A percentile compares a stretch with the other conserved stretches of the same genome.
Conservation (phyloP, 352 stramenopile genomes). For the Globisporangium barbulae region DNA sequence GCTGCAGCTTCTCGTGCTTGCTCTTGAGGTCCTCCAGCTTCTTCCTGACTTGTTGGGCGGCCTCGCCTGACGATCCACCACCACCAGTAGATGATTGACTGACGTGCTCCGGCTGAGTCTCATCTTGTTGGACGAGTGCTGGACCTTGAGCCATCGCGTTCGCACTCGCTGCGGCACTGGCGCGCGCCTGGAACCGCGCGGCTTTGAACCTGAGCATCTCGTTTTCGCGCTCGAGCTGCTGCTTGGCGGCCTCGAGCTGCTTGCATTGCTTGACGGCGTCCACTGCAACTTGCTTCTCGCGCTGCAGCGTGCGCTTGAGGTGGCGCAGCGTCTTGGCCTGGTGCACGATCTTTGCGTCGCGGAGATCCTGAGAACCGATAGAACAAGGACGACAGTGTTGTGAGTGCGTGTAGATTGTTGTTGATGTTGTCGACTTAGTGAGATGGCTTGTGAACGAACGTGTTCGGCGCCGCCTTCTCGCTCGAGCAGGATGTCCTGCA, state of each 20-base stretch:
- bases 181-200: slow-evolving; percentile 42
- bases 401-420: background rate
- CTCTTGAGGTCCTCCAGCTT: slow-evolving; percentile 60
- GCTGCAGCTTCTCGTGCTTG: slow-evolving; percentile 48
- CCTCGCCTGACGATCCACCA: slow-evolving; percentile 6
- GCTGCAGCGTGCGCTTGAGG: slow-evolving; percentile 54
- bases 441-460: slow-evolving; percentile 21
- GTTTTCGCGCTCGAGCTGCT: slow-evolving; percentile 50
- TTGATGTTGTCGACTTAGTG: background rate
- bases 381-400: background rate
- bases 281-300: slow-evolving; percentile 47
- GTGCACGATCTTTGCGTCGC: slow-evolving; percentile 76
- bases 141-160: background rate
- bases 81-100: background rate
- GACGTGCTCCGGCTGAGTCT: background rate
- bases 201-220: slow-evolving; percentile 62
- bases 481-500: slow-evolving; percentile 64
- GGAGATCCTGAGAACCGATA: slow-evolving; percentile 45
- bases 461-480: slow-evolving; percentile 51
- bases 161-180: background rate
- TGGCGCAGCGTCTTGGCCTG: slow-evolving; percentile 66
- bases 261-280: slow-evolving; percentile 44
- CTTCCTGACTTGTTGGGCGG: slow-evolving; percentile 27
- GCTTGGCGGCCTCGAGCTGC: slow-evolving; percentile 25
- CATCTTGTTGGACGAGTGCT: background rate